Evolutionary conservation across 169 alveolate species (phyloP).

Genomic region (Miamiensis avidus): DNA sequence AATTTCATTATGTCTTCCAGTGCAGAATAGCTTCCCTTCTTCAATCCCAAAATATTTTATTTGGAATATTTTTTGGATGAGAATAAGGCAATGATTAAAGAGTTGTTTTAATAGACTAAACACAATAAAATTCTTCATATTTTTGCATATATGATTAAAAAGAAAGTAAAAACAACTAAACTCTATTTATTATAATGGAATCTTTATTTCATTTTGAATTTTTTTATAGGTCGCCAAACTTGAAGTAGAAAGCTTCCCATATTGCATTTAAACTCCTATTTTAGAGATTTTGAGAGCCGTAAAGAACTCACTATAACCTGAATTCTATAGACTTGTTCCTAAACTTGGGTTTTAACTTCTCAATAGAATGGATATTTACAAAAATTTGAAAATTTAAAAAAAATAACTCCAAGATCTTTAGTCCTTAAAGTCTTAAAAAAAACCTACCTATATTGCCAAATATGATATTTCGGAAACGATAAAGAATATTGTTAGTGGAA

Average conservation of each 20-base stretch:
- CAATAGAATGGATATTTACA: slow-evolving; percentile 58
- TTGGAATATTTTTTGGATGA: slow-evolving; percentile 10
- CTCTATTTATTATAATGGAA: no score
- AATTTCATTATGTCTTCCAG: no score
- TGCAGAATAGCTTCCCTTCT: no score
- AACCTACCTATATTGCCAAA: slow-evolving; percentile 23
- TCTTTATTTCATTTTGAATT: no score
- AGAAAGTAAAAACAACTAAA: slow-evolving; percentile 9
- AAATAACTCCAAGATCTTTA: slow-evolving; percentile 8
- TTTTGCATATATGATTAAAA: slow-evolving; percentile 46
- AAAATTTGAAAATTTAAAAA: slow-evolving; percentile 32
- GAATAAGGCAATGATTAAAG: background rate
- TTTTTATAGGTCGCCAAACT: slow-evolving; percentile 9
- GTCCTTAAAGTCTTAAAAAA: background rate
- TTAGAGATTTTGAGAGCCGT: slow-evolving; percentile 45
- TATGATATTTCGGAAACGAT: slow-evolving; percentile 16
- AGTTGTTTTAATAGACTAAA: slow-evolving; percentile 10
- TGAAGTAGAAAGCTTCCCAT: slow-evolving; percentile 43
- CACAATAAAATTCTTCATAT: slow-evolving; percentile 17
- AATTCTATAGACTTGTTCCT: slow-evolving; percentile 47
- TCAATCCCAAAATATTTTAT: slow-evolving; percentile 12
- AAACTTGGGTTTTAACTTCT: slow-evolving; percentile 50
- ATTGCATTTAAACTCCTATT: slow-evolving; percentile 51
- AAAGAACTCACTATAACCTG: slow-evolving; percentile 37
- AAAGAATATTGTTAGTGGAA: slow-evolving; percentile 47